phyloP scores from a whole-genome alignment of 331 rosid genomes.

The Spiraea crenata region DNA sequence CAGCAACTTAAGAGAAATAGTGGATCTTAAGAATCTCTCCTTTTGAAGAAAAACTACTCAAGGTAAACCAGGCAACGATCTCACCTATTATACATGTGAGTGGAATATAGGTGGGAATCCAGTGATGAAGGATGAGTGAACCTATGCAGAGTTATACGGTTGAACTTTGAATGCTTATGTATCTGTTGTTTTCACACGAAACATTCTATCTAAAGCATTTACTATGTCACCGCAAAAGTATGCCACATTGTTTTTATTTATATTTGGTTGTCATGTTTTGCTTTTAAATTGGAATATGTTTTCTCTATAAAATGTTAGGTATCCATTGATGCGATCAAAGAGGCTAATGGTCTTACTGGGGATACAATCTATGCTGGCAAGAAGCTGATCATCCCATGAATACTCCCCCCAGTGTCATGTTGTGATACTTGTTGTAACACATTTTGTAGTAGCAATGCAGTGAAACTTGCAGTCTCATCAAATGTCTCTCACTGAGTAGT shows the following conservation, averaged over 20 bases:
- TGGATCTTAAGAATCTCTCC: neutral
- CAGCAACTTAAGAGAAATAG: neutral
- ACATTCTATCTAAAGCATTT: neutral
- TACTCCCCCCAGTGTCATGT: neutral
- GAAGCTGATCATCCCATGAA: slow-evolving; percentile 32
- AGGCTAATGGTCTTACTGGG: slow-evolving; percentile 28
- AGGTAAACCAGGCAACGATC: neutral
- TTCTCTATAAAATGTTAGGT: slow-evolving; percentile 5
- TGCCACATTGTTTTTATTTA: neutral
- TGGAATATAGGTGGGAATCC: neutral
- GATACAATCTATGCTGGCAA: slow-evolving; percentile 33
- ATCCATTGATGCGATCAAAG: slow-evolving; percentile 28
- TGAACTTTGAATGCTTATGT: neutral
- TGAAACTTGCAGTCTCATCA: neutral
- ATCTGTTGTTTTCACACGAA: neutral
- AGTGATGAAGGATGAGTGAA: neutral
- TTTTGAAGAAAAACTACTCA: neutral
- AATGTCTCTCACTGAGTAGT: neutral
- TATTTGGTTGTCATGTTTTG: neutral
- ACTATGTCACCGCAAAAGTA: neutral
- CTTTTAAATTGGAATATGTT: slow-evolving; percentile 2
- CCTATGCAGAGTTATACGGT: neutral
- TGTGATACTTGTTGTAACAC: neutral
- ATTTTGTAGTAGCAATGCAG: neutral
- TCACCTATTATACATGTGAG: neutral